Evolutionary conservation across 495 filamentous ascomycete species (phyloP), one percentile per base, ranked within the genome.

Genomic region (Hypoxylon subgilvum): DNA sequence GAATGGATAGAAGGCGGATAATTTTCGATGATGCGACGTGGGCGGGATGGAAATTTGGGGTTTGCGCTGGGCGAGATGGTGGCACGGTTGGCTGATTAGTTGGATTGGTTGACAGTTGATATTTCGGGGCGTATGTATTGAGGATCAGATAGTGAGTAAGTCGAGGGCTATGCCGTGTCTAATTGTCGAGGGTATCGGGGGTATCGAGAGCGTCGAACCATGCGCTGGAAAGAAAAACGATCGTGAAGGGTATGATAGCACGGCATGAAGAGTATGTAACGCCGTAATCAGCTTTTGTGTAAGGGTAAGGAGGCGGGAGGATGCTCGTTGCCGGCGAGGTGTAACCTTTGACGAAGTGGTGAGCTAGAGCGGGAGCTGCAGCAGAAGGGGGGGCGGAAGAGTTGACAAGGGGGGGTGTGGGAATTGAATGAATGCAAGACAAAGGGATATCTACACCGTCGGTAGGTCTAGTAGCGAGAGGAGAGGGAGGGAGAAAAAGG

Each of bases 251-350:
- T 40, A 50, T 14, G 56, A 65, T 65, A 25, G 40, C 51, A 65
- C 62, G 56, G 56, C 56, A 65, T 64, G 54, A 56, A 55, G n/a
- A n/a, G 62, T 57, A 51, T 45, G 56, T 65, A 51, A 61, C 56
- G 52, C 62, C 50, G 56, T 61, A 52, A 57, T 61, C 41, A 52
- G 25, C 40, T 50, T 65, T 28, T 27, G 35, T 19, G 41, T 42
- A 31, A 53, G 32, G 17, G 38, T 25, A 55, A 46, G 61, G 44
- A 60, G 39, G 45, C 48, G 50, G 45, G 39, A 47, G 49, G 41
- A 46, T 46, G 54, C 35, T 60, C 32, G 55, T 56, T 57, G 62
- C 62, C 62, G 62, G 28, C 57, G 45, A 61, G 42, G 57, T 61
- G 54, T 34, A 61, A 61, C 56, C 62, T 48, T 50, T 48, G 50